Evolutionary conservation across 2,329 filamentous ascomycete species (phyloP).

Genomic region (Fusarium sp.): DNA sequence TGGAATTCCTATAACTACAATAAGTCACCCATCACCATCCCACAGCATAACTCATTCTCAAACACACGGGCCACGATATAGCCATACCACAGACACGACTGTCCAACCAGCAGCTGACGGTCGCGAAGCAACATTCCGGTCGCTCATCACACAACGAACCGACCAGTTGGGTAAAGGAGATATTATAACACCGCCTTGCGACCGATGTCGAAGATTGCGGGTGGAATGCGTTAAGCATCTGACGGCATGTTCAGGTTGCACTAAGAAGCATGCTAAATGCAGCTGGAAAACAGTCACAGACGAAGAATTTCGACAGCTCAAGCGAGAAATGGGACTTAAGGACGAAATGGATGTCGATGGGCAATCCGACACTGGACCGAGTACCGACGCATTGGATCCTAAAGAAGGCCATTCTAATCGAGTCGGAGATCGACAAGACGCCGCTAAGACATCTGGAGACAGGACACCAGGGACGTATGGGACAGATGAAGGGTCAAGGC

Average conservation of each 20-base stretch:
- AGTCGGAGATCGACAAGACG: conserved; percentile 30
- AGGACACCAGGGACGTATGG: conserved; percentile 36
- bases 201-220: conserved; percentile 81
- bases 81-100: conserved; percentile 45
- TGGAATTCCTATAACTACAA: conserved; percentile 40
- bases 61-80: conserved; percentile 22
- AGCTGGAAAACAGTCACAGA: conserved; percentile 85
- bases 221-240: conserved; percentile 88
- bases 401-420: conserved; percentile 21
- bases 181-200: conserved; percentile 82
- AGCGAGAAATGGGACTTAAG: conserved; percentile 44
- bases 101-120: conserved; percentile 38
- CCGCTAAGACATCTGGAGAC: conserved; percentile 29
- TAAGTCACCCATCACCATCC: conserved; percentile 45
- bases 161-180: conserved; percentile 80
- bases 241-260: conserved; percentile 87
- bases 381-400: conserved; percentile 23
- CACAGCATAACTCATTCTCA: conserved; percentile 38
- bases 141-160: conserved; percentile 78
- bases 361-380: conserved; percentile 27
- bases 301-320: conserved; percentile 65
- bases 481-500: conserved; percentile 34
- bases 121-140: conserved; percentile 50
- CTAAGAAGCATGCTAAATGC: conserved; percentile 90
- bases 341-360: conserved; percentile 30